Conservation (phyloP, 1,284 basidiomycete genomes). For the Ustanciosporium gigantosporum region DNA sequence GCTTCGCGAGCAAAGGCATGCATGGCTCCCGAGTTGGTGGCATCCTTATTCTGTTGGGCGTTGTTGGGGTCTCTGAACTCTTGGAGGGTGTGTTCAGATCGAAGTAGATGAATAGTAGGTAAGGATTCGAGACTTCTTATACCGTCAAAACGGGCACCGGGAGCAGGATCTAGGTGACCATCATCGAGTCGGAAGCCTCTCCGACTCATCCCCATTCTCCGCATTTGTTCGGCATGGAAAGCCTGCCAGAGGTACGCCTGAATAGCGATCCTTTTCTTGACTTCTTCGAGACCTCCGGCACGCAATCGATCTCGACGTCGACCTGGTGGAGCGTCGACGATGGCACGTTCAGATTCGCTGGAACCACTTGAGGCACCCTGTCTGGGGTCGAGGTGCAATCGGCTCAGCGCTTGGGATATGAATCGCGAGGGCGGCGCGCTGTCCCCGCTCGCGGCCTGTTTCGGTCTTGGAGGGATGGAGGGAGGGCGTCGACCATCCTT, state of each 20-base stretch:
- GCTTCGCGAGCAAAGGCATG: constrained; percentile 28
- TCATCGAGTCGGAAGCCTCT: constrained; percentile 42
- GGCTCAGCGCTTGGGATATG: constrained; percentile 13
- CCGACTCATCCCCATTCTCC: constrained; percentile 34
- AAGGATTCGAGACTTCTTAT: constrained; percentile 12
- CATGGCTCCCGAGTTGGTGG: constrained; percentile 38
- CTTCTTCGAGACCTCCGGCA: constrained; percentile 17
- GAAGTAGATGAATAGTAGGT: constrained; percentile 32
- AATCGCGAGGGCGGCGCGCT: constrained; percentile 9
- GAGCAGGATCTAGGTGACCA: not conserved
- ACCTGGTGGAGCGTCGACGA: constrained; percentile 25
- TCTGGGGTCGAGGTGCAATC: constrained; percentile 3
- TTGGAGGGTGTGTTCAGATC: constrained; percentile 14
- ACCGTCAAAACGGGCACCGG: not conserved
- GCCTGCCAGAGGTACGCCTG: constrained; percentile 49
- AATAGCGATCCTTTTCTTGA: constrained; percentile 31
- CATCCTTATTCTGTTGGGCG: constrained; percentile 35
- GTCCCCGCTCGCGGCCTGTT: too few species aligned
- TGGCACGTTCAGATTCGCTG: constrained; percentile 8
- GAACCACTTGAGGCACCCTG: not conserved
- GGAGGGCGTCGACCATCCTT: constrained; percentile 6
- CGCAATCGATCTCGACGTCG: constrained; percentile 9
- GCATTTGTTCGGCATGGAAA: constrained; percentile 48
- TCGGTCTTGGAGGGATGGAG: constrained; percentile 2
- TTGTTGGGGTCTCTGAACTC: constrained; percentile 41